Base-by-base conservation (phyloP, 1,284 basidiomycete species). In the Somion occarium region DNA sequence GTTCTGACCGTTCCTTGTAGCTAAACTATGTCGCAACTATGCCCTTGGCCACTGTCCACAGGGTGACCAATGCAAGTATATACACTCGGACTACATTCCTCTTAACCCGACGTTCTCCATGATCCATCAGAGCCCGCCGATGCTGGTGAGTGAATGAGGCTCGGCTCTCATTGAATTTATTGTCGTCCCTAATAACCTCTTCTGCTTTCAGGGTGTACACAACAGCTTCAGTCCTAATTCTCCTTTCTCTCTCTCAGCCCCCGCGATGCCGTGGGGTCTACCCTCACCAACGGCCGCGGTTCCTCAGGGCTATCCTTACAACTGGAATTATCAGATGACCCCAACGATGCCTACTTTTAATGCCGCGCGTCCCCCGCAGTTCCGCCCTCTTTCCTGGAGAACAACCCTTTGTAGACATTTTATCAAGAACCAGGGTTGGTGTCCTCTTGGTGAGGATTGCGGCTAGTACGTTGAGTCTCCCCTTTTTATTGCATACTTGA, bases 391-490 rank as follows among this genome's bases (percentile, higher is more conserved):
- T 19, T 62, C 66, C 30, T 70, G 69, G 60, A 69, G 69, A 51
- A 76, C 66, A 24, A 62, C 67, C 11, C 64, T 71, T 5, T 78
- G 74, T 53, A 68, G 67, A 51, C 71, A 76, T 59, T 76, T 70
- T 54, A 52, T 69, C 42, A 69, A 69, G 53, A 71, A 69, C 50
- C 64, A 68, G 19, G 76, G 74, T 3, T 71, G 67, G 69, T 79
- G 76, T 57, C 73, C 73, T 2, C 56, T 68, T 11, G 74, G 70
- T 15, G 62, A 68, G 11, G 59, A 64, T n/a, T 78, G 75, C 53
- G 69, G 63, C 54, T 75, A 76, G 77, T 78, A 61, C 56, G 75
- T 60, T 12, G 26, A 11, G 38, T 43, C 45, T 46, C 22, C 46
- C 26, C 41, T 7, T 15, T 48, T 46, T n/a, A 38, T 30, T 24